phyloP scores from a whole-genome alignment of 2,329 filamentous ascomycete genomes.

The Rachicladosporium sp. region DNA sequence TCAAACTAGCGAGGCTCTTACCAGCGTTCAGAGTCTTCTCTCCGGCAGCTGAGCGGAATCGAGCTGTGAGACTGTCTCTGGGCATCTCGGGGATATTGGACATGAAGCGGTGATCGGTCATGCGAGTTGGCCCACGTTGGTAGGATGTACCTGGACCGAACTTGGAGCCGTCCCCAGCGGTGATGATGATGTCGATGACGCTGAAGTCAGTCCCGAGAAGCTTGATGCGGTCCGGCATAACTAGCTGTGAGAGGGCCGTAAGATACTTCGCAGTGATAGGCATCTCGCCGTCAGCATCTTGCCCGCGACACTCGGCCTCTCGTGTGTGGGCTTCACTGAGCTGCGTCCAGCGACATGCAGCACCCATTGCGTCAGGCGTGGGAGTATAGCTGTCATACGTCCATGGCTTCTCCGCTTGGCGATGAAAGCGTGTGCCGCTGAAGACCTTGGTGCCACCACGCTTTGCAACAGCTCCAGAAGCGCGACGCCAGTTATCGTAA shows the following conservation, averaged over 20 bases:
- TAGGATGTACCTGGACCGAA: slow-evolving; percentile 12
- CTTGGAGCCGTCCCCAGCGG: slow-evolving; percentile 18
- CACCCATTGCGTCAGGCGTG: neutral
- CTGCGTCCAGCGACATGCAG: slow-evolving; percentile 25
- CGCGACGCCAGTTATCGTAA: slow-evolving; percentile 5
- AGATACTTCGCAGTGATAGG: slow-evolving; percentile 29
- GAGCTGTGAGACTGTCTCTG: too few species aligned
- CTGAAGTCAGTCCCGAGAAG: slow-evolving; percentile 17
- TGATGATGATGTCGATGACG: slow-evolving; percentile 19
- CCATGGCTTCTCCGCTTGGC: slow-evolving; percentile 34
- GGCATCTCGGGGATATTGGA: too few species aligned
- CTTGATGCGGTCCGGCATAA: slow-evolving; percentile 24
- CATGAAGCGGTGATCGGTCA: slow-evolving; percentile 7
- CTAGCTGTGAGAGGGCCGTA: slow-evolving; percentile 24
- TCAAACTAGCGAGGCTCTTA: too few species aligned
- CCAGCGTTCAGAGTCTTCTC: too few species aligned
- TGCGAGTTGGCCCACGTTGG: slow-evolving; percentile 9
- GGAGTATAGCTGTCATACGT: slow-evolving; percentile 17
- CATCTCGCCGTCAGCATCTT: slow-evolving; percentile 19
- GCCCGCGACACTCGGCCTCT: slow-evolving; percentile 26
- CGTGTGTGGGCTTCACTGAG: slow-evolving; percentile 13
- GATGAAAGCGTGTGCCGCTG: slow-evolving; percentile 27
- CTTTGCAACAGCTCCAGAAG: neutral
- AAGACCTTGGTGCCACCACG: slow-evolving; percentile 18
- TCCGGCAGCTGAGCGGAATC: too few species aligned